Evolutionary conservation across 2,329 filamentous ascomycete genomes (phyloP).

Genomic region (Coccinonectria pachysandricola): DNA sequence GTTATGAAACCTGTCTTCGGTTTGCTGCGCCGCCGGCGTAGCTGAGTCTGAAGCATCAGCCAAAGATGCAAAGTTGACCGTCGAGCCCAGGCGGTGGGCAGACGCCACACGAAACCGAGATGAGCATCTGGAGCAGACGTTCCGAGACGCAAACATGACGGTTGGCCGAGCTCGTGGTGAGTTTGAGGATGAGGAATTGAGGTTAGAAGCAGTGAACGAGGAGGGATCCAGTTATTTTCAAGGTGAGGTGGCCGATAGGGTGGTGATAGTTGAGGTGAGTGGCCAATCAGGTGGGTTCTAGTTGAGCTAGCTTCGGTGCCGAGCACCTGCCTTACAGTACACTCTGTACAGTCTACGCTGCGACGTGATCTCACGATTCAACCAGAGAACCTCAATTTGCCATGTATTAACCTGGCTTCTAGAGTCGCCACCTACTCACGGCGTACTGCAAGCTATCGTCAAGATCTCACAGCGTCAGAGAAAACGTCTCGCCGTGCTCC

Average conservation of each 20-base stretch:
- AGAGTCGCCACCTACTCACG: too few species aligned
- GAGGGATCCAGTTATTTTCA: slow-evolving; percentile 14
- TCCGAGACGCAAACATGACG: slow-evolving; percentile 26
- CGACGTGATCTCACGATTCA: too few species aligned
- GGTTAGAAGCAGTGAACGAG: slow-evolving; percentile 3
- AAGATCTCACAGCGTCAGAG: slow-evolving; percentile 6
- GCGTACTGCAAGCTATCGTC: too few species aligned
- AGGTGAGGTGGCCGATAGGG: slow-evolving; percentile 6
- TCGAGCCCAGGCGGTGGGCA: slow-evolving; percentile 9
- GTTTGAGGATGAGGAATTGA: too few species aligned
- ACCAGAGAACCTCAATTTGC: too few species aligned
- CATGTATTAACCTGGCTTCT: too few species aligned
- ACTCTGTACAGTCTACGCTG: too few species aligned
- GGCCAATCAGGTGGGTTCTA: slow-evolving; percentile 11
- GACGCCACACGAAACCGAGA: slow-evolving; percentile 16
- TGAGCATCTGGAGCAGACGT: slow-evolving; percentile 26
- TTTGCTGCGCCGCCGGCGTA: slow-evolving; percentile 3
- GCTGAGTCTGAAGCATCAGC: slow-evolving; percentile 6
- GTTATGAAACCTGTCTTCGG: slow-evolving; percentile 2
- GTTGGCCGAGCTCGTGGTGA: slow-evolving; percentile 4
- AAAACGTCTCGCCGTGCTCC: slow-evolving; percentile 34
- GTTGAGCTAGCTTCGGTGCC: slow-evolving; percentile 2
- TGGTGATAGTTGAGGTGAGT: slow-evolving; percentile 4
- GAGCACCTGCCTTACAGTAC: too few species aligned
- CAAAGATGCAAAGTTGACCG: slow-evolving; percentile 16